Percentiles rank a stretch among this genome's conserved stretches.
Conservation (phyloP, 78 protist genomes). For the Dictyostelium firmibasis region DNA sequence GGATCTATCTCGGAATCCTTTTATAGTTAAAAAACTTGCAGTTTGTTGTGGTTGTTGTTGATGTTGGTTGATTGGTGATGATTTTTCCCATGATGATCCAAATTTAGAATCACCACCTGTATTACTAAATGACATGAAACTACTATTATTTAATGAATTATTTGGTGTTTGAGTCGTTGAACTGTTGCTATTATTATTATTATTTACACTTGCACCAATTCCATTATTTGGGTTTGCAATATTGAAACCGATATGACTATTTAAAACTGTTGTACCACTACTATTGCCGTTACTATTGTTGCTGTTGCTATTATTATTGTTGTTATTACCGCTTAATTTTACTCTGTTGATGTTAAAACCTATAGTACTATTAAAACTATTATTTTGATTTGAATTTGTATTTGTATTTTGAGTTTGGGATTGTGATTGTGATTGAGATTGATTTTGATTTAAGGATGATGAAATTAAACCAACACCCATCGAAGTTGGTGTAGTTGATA, state of each 20-base stretch:
- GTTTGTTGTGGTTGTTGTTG: neutral
- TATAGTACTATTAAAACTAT: slow-evolving; percentile 34
- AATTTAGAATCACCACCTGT: slow-evolving; percentile 18
- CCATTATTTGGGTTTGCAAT: neutral
- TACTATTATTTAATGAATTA: neutral
- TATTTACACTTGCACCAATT: neutral
- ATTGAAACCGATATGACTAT: neutral
- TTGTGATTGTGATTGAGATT: neutral
- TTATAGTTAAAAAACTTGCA: slow-evolving; percentile 7
- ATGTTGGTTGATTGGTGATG: neutral
- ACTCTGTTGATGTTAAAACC: slow-evolving; percentile 22
- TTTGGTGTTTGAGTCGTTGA: slow-evolving; percentile 2
- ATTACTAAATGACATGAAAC: neutral
- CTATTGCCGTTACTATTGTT: neutral
- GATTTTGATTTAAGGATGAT: neutral
- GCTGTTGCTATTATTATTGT: neutral
- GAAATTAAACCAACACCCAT: neutral
- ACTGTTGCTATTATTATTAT: neutral
- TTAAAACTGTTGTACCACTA: slow-evolving; percentile 5
- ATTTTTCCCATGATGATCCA: slow-evolving; percentile 67
- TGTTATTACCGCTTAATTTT: slow-evolving; percentile 16
- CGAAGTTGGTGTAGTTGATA: slow-evolving; percentile 33
- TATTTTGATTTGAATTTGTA: neutral
- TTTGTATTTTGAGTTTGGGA: neutral
- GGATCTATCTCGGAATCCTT: slow-evolving; percentile 25